Base-by-base conservation (phyloP, 345 rosid genomes). In the Raphanus sativus region DNA sequence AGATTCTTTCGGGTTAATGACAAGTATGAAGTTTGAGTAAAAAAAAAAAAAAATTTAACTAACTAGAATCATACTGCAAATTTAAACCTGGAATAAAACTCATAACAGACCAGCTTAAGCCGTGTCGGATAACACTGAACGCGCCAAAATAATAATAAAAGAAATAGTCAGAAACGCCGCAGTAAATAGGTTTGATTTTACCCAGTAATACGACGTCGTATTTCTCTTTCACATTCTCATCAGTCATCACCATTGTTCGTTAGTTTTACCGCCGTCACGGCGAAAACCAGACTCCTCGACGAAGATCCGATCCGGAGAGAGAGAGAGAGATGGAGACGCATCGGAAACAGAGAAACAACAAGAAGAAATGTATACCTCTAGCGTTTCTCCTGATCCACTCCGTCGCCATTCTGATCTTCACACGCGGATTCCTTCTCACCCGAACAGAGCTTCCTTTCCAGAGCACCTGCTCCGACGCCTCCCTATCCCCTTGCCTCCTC, bases 361-460 rank as follows among this genome's bases (percentile, higher is more conserved):
- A 45, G 3, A 42, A n/a, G 1, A 55, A 17, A 32, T 79, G 63
- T 85, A 75, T 72, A 62, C 62, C 77, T 36, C 1, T 78, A 65
- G 78, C 71, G 40, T 70, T 89, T 61, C 71, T 82, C 38, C 71
- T 72, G 69, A 77, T 92, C 79, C 99, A 90, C 75, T 38, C 77
- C 24, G 34, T 85, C 6, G 95, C 88, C 21, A 80, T 94, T 73
- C 80, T 87, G 9, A 82, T 95, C 2, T 90, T 95, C 86, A 85
- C 88, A 0, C 84, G 88, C 79, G 99, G 99, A 1, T 95, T 95
- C 81, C 86, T 95, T 40, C 88, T 95, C 4, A 92, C 99, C 60
- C 89, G 99, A 80, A 92, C 97, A 0, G 99, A 95, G 83, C 99
- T 89, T 71, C 94, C 98, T 13, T 78, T 85, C 66, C 83, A 74